These are phyloP conservation scores for Echria macrotheca DNA, from an alignment of 495 filamentous ascomycete species.

Conservation along the genomic window DNA sequence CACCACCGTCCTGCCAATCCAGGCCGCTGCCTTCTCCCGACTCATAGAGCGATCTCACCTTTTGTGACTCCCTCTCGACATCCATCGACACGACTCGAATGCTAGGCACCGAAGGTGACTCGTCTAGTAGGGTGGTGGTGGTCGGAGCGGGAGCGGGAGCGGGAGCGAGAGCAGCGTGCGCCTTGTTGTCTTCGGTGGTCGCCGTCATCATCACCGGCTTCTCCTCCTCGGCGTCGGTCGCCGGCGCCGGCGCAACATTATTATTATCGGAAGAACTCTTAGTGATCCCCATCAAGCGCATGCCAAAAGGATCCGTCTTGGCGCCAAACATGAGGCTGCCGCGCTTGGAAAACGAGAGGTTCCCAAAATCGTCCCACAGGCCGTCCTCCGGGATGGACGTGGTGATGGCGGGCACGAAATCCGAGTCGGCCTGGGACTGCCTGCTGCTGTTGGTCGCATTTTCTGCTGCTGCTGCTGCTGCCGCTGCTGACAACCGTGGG, in stretches of 20 bases:
- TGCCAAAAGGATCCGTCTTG: constrained; percentile 29
- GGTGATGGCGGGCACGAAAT: constrained; percentile 40
- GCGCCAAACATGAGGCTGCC: constrained; percentile 63
- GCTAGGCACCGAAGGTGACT: constrained; percentile 31
- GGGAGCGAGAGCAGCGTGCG: constrained; percentile 6
- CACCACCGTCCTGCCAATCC: constrained; percentile 54
- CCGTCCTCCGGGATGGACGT: constrained; percentile 49
- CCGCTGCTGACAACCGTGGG: constrained; percentile 23
- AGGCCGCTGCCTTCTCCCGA: constrained; percentile 58
- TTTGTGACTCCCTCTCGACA: constrained; percentile 77
- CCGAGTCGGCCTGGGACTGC: constrained; percentile 10
- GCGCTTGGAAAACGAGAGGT: constrained; percentile 51
- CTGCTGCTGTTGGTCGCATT: no score
- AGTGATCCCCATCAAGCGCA: background rate
- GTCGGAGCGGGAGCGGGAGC: background rate
- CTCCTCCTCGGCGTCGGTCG: background rate
- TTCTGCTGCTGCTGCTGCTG: constrained; percentile 19
- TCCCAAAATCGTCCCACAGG: constrained; percentile 45
- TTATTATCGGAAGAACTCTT: background rate
- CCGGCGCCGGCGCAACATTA: background rate
- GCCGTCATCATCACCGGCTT: background rate
- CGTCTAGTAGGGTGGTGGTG: no score
- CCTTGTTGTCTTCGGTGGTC: constrained; percentile 1
- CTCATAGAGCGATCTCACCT: constrained; percentile 90
- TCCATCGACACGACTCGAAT: constrained; percentile 65